Evolutionary conservation across 305 asterid species (phyloP).

Genomic region (Fraxinus sp.): DNA sequence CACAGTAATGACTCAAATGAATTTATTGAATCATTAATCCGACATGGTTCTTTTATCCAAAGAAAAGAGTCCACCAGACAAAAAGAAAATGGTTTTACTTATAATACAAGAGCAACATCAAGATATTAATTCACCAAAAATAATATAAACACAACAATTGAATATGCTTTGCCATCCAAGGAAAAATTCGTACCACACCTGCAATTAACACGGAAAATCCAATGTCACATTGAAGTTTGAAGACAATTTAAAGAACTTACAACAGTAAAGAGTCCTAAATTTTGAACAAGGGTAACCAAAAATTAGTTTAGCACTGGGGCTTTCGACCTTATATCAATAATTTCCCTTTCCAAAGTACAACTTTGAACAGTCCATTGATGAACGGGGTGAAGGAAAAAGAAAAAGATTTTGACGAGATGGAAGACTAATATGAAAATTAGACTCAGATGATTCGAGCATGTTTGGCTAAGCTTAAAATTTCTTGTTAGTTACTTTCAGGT

Average conservation of each 20-base stretch:
- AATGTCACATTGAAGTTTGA: neutral
- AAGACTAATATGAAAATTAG: neutral
- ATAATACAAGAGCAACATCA: neutral
- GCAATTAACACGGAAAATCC: neutral
- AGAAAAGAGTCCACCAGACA: neutral
- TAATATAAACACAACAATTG: neutral
- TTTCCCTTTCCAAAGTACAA: neutral
- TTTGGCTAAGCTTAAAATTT: neutral
- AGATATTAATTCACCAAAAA: neutral
- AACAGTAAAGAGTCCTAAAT: neutral
- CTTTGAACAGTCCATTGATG: neutral
- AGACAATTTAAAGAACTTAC: neutral
- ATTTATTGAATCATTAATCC: neutral
- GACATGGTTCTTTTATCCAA: neutral
- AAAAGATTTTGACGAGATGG: neutral
- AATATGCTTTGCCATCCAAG: neutral
- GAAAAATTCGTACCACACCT: neutral
- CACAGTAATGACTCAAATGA: neutral
- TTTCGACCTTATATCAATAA: neutral
- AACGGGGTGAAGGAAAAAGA: neutral
- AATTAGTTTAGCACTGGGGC: neutral
- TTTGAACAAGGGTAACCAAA: neutral
- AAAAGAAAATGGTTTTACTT: neutral
- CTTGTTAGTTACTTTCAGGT: neutral
- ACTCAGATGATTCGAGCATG: neutral